These are phyloP conservation scores for Urtica urens DNA, from an alignment of 306 rosid genomes.

Conservation along the genomic window DNA sequence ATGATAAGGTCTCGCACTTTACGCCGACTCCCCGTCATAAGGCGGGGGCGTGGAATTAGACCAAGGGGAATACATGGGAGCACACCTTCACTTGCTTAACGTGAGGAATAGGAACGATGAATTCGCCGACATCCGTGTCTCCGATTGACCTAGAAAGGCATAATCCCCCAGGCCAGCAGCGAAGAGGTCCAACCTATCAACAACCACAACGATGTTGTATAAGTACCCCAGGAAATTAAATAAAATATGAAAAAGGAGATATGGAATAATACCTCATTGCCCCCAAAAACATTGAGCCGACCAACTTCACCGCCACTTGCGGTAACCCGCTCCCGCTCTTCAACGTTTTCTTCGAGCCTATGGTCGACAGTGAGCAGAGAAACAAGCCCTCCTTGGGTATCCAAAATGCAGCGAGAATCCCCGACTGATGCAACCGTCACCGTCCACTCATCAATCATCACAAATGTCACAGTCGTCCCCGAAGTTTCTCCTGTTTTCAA, in stretches of 20 bases:
- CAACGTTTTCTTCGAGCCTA: conserved; percentile 87
- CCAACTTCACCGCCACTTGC: conserved; percentile 99
- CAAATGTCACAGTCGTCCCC: conserved; percentile 97
- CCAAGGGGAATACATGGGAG: neutral
- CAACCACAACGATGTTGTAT: too few relatives aligned
- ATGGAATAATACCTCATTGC: conserved; percentile 87
- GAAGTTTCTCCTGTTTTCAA: conserved; percentile 81
- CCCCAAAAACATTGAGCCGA: conserved; percentile 88
- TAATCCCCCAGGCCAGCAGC: conserved; percentile 99
- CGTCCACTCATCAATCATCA: conserved; percentile 88
- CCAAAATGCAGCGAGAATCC: conserved; percentile 95
- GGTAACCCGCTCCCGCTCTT: conserved; percentile 95
- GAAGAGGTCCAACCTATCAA: conserved; percentile 88
- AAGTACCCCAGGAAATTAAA: too few relatives aligned
- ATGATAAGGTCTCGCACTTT: too few relatives aligned
- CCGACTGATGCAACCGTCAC: conserved; percentile 97
- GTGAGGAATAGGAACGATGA: conserved; percentile 88
- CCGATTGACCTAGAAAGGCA: conserved; percentile 98
- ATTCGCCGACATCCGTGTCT: conserved; percentile 98
- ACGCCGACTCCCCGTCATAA: too few relatives aligned
- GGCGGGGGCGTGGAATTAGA: too few relatives aligned
- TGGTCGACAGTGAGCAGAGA: conserved; percentile 95
- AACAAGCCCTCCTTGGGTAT: conserved; percentile 86
- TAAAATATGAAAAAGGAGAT: too few relatives aligned
- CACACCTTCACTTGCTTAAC: conserved; percentile 97